Evolutionary conservation across 768 basidiomycete genomes (phyloP).

Genomic region (Pulveroboletus sp.): DNA sequence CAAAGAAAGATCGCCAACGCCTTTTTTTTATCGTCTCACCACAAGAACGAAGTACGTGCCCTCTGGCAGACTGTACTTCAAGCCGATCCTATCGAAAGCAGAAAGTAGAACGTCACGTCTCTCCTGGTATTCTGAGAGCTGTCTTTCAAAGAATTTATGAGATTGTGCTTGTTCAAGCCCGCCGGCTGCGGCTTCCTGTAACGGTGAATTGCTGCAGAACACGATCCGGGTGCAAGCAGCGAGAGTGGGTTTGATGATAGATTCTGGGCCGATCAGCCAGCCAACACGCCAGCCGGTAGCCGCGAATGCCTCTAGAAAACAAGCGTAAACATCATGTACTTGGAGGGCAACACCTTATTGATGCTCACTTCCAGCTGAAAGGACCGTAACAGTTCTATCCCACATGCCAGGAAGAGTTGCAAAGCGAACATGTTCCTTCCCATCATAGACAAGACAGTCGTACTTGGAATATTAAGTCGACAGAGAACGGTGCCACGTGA

Average conservation of each 20-base stretch:
- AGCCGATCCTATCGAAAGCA: constrained; percentile 79
- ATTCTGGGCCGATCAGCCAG: constrained; percentile 87
- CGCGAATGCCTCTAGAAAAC: constrained; percentile 79
- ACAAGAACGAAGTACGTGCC: constrained; percentile 90
- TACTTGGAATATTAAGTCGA: constrained; percentile 51
- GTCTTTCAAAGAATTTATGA: constrained; percentile 74
- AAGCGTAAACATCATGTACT: neutral
- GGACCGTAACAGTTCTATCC: constrained; percentile 95
- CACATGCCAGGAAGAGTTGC: constrained; percentile 97
- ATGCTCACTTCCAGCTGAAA: constrained; percentile 87
- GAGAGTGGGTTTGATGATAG: constrained; percentile 81
- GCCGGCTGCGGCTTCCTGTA: constrained; percentile 92
- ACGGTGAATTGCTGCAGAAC: constrained; percentile 91
- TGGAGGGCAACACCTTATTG: neutral
- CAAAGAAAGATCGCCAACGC: neutral
- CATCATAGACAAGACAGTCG: constrained; percentile 88
- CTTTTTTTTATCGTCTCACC: constrained; percentile 41
- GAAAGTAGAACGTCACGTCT: constrained; percentile 71
- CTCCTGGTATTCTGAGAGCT: constrained; percentile 75
- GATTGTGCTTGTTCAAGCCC: constrained; percentile 79
- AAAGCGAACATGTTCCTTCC: constrained; percentile 86
- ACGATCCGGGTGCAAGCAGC: constrained; percentile 93
- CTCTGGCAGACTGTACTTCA: constrained; percentile 85
- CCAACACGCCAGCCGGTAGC: constrained; percentile 98
- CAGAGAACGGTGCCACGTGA: neutral